These are phyloP conservation scores for Obba rivulosa DNA, from an alignment of 768 basidiomycete species.

Conservation along the genomic window DNA sequence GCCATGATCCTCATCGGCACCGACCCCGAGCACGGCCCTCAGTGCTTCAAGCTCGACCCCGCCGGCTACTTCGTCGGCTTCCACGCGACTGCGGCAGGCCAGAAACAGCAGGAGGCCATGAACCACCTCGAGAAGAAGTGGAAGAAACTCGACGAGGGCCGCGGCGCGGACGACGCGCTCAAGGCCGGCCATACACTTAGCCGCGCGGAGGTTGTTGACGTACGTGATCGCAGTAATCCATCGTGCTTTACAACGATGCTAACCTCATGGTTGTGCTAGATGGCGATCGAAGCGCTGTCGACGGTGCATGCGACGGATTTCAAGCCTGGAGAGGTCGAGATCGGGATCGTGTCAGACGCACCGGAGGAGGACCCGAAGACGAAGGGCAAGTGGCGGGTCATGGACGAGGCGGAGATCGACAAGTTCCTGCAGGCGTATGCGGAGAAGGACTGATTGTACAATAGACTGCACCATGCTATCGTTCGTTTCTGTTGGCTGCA, in stretches of 20 bases:
- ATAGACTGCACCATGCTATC: too few relatives aligned
- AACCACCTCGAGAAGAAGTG: constrained; percentile 98
- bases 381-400: constrained; percentile 72
- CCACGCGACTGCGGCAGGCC: constrained; percentile 93
- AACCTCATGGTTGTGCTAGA: constrained; percentile 34
- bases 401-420: constrained; percentile 76
- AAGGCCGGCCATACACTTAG: constrained; percentile 69
- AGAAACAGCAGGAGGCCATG: constrained; percentile 98
- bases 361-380: constrained; percentile 71
- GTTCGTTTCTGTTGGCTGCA: too few relatives aligned
- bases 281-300: constrained; percentile 93
- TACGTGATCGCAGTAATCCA: constrained; percentile 28
- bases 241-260: background rate
- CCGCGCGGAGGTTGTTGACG: constrained; percentile 86
- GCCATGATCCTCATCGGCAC: constrained; percentile 96
- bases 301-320: constrained; percentile 94
- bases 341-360: constrained; percentile 81
- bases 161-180: constrained; percentile 73
- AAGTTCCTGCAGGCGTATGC: constrained; percentile 78
- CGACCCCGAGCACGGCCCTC: constrained; percentile 90
- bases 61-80: constrained; percentile 99
- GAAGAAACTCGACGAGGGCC: constrained; percentile 85
- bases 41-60: constrained; percentile 96
- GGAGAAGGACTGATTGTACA: constrained; percentile 66
- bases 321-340: constrained; percentile 93